Evolutionary conservation across 1,284 basidiomycete genomes (phyloP).

Genomic region (Trichosporon asahii): DNA sequence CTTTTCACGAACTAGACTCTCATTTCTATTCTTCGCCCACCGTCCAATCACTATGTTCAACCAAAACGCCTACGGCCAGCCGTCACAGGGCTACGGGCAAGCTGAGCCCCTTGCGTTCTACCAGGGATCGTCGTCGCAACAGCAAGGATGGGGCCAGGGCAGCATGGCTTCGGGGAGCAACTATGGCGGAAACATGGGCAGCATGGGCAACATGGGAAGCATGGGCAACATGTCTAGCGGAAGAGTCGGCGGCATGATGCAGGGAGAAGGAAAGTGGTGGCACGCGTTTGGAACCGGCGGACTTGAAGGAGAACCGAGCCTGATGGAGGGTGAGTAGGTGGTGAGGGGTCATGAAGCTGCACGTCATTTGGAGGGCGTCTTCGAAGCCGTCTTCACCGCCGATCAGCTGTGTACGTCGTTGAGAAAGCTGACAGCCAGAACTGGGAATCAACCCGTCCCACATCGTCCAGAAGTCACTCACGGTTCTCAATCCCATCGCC

Average conservation of each 20-base stretch:
- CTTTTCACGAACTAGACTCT: background rate
- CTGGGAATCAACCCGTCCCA: conserved; percentile 97
- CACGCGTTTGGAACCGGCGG: conserved; percentile 92
- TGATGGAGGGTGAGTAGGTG: conserved; percentile 73
- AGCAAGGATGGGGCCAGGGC: conserved; percentile 13
- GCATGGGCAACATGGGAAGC: conserved; percentile 18
- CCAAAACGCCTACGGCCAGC: conserved; percentile 30
- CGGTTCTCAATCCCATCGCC: conserved; percentile 89
- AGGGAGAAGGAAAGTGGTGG: conserved; percentile 75
- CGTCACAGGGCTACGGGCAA: conserved; percentile 13
- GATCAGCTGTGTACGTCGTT: background rate
- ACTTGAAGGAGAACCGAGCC: conserved; percentile 88
- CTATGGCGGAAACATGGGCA: conserved; percentile 13
- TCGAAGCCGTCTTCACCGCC: background rate
- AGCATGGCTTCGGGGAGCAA: background rate
- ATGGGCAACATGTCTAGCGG: conserved; percentile 40
- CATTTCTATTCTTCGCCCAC: background rate
- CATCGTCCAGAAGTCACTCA: conserved; percentile 88
- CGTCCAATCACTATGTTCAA: conserved; percentile 25
- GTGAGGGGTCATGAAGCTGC: background rate
- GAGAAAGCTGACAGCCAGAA: conserved; percentile 57
- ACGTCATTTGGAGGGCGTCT: background rate
- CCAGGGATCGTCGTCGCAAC: conserved; percentile 24
- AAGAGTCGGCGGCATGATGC: conserved; percentile 63
- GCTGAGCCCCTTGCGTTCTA: conserved; percentile 48